Evolutionary conservation across 768 basidiomycete species (phyloP).

Genomic region (Amanita thiersii): DNA sequence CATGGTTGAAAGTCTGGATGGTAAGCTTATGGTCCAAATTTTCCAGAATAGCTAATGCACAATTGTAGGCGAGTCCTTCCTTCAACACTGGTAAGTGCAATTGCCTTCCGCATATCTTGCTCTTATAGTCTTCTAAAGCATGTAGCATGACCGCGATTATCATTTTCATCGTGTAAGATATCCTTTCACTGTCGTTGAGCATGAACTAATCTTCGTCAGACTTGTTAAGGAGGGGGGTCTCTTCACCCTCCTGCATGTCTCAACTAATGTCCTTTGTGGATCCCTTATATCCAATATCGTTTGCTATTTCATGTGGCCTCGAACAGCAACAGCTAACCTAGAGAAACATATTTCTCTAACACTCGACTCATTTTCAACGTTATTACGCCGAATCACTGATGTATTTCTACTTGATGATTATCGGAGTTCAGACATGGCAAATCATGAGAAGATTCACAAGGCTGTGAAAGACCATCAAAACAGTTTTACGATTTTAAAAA

Average conservation of each 20-base stretch:
- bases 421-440: conserved; percentile 39
- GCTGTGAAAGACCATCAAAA: conserved; percentile 83
- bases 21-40: conserved; percentile 17
- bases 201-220: conserved; percentile 24
- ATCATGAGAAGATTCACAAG: conserved; percentile 57
- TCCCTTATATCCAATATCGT: conserved; percentile 72
- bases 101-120: background rate
- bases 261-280: conserved; percentile 73
- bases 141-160: conserved; percentile 83
- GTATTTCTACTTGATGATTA: conserved; percentile 79
- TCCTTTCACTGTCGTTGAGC: background rate
- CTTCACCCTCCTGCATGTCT: conserved; percentile 62
- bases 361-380: conserved; percentile 81
- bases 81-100: conserved; percentile 70
- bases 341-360: conserved; percentile 82
- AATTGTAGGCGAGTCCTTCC: conserved; percentile 54
- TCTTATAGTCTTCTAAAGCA: conserved; percentile 29
- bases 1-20: conserved; percentile 93
- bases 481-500: conserved; percentile 85
- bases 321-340: conserved; percentile 74
- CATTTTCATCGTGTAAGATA: conserved; percentile 69
- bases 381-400: conserved; percentile 72
- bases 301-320: conserved; percentile 80
- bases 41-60: background rate
- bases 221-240: conserved; percentile 87